Evolutionary conservation across 768 basidiomycete species (phyloP), one percentile per base, ranked within the genome.

Genomic region (Mycena vulgaris): DNA sequence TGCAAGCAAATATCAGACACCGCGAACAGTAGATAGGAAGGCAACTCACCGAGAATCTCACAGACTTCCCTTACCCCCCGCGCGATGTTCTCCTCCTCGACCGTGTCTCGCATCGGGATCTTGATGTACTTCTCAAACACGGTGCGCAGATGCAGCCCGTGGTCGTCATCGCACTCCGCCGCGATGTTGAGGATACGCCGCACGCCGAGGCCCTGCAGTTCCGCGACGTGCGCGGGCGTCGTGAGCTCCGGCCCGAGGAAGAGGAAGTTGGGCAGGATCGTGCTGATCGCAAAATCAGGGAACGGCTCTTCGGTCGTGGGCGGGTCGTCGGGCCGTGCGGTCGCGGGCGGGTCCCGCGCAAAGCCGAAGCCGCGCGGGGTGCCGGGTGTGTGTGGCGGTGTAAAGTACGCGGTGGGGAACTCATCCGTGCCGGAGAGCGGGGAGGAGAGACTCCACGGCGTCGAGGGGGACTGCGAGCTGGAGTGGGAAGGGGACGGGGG

Each of bases 101-200:
- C 95, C 3, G 92, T 96, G 82, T 99, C 97, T 71, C 95, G 85
- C 95, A 98, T 97, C 10, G 96, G 94, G 47, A 98, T 93, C 75
- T 90, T 92, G 52, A 89, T 82, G 78, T 98, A 98, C 74, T 89
- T 89, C 71, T 96, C 95, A 78, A 99, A 98, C 14, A 85, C 84
- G 62, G 89, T 86, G 53, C 84, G 85, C 65, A 97, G 75, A 21
- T 84, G 81, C 72, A 97, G 80, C 2, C 93, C 94, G 59, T 91
- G 90, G 75, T 95, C 91, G 72, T 96, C 86, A 71, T 96, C 92
- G 78, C 96, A 98, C 81, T 98, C 97, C 14, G 88, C 87, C 21
- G 97, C 97, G 52, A 98, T 91, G 77, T 99, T 99, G 68, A 98
- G 80, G 71, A 99, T 95, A 63, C 96, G 84, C 79, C 89, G 92